Conservation (phyloP, 768 basidiomycete species). For the Gloeophyllum trabeum region DNA sequence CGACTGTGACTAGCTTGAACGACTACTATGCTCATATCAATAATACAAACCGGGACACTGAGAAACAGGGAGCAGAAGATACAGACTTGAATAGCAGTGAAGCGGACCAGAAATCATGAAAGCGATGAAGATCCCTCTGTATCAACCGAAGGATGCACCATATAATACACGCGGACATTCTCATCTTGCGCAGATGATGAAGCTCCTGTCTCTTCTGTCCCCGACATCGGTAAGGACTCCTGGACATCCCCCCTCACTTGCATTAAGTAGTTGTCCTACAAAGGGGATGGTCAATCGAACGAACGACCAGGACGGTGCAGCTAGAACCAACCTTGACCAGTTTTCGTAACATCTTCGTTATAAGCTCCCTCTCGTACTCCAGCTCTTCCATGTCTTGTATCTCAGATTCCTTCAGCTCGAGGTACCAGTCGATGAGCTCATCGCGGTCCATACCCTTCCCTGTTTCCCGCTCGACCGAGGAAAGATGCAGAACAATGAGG, state of each 20-base stretch:
- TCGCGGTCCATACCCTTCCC: slow-evolving; percentile 77
- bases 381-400: slow-evolving; percentile 78
- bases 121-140: slow-evolving; percentile 38
- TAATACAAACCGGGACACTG: no score
- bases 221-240: slow-evolving; percentile 57
- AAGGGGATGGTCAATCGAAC: slow-evolving; percentile 3
- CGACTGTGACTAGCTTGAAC: no score
- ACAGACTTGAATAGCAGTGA: background rate
- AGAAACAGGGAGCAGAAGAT: no score
- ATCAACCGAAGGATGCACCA: slow-evolving; percentile 87
- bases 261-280: slow-evolving; percentile 75
- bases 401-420: slow-evolving; percentile 80
- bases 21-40: no score
- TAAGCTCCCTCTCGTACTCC: slow-evolving; percentile 83
- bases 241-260: slow-evolving; percentile 78
- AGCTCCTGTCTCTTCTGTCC: slow-evolving; percentile 46
- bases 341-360: slow-evolving; percentile 81
- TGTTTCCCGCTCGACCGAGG: slow-evolving; percentile 63
- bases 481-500: slow-evolving; percentile 75
- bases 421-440: slow-evolving; percentile 94
- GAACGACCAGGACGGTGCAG: background rate
- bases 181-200: slow-evolving; percentile 37
- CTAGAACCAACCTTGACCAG: slow-evolving; percentile 67
- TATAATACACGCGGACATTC: slow-evolving; percentile 67
- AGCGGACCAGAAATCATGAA: slow-evolving; percentile 2